Base-by-base conservation (phyloP, 116 monocot genomes). In the Phalaenopsis hybrid region DNA sequence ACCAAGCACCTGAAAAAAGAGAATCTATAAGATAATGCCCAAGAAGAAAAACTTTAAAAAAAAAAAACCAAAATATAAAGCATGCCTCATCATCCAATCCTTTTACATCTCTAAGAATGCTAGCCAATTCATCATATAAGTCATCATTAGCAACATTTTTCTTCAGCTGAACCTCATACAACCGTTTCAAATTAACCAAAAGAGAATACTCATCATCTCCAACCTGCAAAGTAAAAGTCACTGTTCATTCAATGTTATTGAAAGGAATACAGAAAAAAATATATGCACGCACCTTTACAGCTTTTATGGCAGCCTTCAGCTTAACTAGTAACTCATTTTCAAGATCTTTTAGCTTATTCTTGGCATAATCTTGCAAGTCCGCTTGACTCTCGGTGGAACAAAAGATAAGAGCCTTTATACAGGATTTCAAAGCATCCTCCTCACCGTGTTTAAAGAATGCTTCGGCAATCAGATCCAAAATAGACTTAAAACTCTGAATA, bases 401-500 rank as follows among this genome's bases (percentile, higher is more conserved):
- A 86, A 91, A 97, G 34, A 85, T 86, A 76, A 97, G 80, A 76
- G 94, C 91, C 81, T 88, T 91, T 65, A 93, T 88, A 74, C 94
- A 93, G 57, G 97, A 94, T 70, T 95, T 91, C 84, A 97, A 58
- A 63, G 91, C 82, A 84, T 92, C 95, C 82, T 93, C 94, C 61
- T 94, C 94, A 58, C 97, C 89, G 63, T 97, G 97, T 84, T 94
- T 97, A 79, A 97, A 94, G 81, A 97, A 97, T 9, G 95, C 90
- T 85, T 97, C 93, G 67, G 81, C 78, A 73, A 97, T 90, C 61
- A 94, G 85, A 78, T 97, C 91, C 70, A 97, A 65, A 81, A 88
- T 72, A 55, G 83, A 82, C 83, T 91, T 94, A 74, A 97, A 93
- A 87, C 89, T 89, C 97, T 97, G 89, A 79, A 85, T 77, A 21